Evolutionary conservation across 257 asterid species (phyloP).

Genomic region (Leptodermis oblonga): DNA sequence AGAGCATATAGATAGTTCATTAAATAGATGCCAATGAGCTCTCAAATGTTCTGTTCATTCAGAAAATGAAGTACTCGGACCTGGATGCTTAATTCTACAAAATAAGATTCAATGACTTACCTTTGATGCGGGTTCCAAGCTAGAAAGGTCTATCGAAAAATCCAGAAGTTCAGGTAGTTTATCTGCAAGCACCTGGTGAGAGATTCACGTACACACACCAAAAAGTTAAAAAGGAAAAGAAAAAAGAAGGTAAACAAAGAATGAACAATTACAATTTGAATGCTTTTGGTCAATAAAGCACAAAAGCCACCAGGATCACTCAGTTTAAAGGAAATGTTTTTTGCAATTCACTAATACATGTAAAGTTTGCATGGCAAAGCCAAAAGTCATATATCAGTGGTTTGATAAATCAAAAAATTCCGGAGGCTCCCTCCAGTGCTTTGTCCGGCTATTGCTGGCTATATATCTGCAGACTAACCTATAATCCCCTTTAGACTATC

Average conservation of each 20-base stretch:
- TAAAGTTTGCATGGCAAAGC: not conserved
- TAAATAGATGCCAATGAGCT: conserved; percentile 21
- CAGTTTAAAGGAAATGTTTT: not conserved
- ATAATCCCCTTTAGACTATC: not conserved
- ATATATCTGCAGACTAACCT: not conserved
- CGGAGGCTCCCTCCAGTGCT: not conserved
- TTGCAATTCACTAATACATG: not conserved
- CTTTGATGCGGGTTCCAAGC: conserved; percentile 84
- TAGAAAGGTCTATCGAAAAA: conserved; percentile 74
- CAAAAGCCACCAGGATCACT: not conserved
- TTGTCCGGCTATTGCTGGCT: not conserved
- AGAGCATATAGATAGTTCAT: conserved; percentile 15
- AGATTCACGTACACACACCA: no score
- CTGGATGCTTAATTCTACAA: not conserved
- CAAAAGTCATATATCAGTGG: not conserved
- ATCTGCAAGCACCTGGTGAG: conserved; percentile 69
- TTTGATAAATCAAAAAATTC: not conserved
- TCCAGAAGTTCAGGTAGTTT: conserved; percentile 87
- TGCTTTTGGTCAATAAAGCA: conserved; percentile 7
- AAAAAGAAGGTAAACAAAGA: not conserved
- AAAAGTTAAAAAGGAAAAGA: conserved; percentile 4
- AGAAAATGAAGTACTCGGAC: not conserved
- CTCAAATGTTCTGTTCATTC: not conserved
- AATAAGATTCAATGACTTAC: conserved; percentile 24
- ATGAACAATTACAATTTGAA: not conserved